A percentile compares a stretch with the other conserved stretches of the same genome.
phyloP scores from a whole-genome alignment of 2,329 filamentous ascomycete genomes.

The Colletotrichum spinosum region DNA sequence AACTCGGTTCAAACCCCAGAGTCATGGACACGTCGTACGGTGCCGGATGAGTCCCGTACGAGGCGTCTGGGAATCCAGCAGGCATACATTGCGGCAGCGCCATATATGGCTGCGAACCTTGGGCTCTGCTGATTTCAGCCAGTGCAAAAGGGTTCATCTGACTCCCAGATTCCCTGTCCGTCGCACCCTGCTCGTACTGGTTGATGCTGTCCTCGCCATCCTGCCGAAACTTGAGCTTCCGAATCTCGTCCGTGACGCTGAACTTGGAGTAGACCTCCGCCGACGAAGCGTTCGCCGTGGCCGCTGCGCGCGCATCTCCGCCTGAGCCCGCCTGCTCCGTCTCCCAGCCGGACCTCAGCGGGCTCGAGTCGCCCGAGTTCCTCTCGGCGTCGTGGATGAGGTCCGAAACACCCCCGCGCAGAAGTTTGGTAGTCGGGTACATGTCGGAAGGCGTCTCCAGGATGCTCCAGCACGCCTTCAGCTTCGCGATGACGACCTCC shows the following conservation, averaged over 20 bases:
- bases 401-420: slow-evolving; percentile 23
- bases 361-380: slow-evolving; percentile 16
- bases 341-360: slow-evolving; percentile 25
- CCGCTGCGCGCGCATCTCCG: background rate
- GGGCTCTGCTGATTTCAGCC: background rate
- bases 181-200: background rate
- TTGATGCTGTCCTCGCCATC: slow-evolving; percentile 17
- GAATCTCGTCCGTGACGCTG: slow-evolving; percentile 34
- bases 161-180: background rate
- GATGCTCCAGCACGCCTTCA: slow-evolving; percentile 25
- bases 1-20: slow-evolving; percentile 27
- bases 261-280: slow-evolving; percentile 32
- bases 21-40: slow-evolving; percentile 23
- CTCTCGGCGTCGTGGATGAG: slow-evolving; percentile 31
- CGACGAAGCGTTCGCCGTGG: background rate
- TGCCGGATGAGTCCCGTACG: background rate
- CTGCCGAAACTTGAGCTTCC: slow-evolving; percentile 29
- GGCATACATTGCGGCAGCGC: background rate
- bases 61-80: slow-evolving; percentile 6
- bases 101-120: slow-evolving; percentile 1
- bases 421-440: slow-evolving; percentile 26
- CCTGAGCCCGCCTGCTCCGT: slow-evolving; percentile 5
- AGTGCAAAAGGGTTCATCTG: background rate
- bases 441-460: slow-evolving; percentile 22
- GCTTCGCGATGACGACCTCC: background rate